Base-by-base conservation (phyloP, 106 monocot genomes). In the Dioscorea dumetorum region DNA sequence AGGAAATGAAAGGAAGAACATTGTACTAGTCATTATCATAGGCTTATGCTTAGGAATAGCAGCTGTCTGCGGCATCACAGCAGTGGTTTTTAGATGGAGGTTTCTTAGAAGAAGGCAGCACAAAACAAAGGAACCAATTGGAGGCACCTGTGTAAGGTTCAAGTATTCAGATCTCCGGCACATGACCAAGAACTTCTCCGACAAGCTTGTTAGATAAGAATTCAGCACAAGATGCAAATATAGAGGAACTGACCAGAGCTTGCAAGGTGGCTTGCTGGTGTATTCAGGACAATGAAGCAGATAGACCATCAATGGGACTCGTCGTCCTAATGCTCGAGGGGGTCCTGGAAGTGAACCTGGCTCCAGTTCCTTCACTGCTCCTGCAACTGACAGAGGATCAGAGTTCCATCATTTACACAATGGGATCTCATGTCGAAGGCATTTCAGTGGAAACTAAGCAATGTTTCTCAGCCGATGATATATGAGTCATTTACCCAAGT, bases 261-360 rank as follows among this genome's bases (percentile, higher is more conserved):
- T 76, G 62, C 24, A 84, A 62, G 48, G 66, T 80, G 13, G 84
- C 84, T 21, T 79, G 80, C 41, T 80, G 80, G 79, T 80, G 79
- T 63, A 75, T 80, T 48, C 78, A 82, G 56, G 83, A 78, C 16
- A 58, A 61, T 4, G 78, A 83, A 60, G 57, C 10, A n/a, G 1
- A 32, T 15, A 69, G 82, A 56, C 82, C 82, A 10, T 70, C 78
- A 23, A 82, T 74, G 74, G 73, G 74, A 12, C 69, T 69, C 41
- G 64, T 61, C 5, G 71, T 71, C 13, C 41, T 61, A 23, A 50
- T 71, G 9, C 56, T 80, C 5, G 80, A 80, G 70, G 80, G 80
- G n/a, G 24, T 61, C n/a, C 8, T 71, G 15, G 75, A 67, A 18
- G 66, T 80, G 20, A 57, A 28, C 54, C 35, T 67, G 67, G 75